These are phyloP conservation scores for Lindgomyces ingoldianus DNA, from an alignment of 495 filamentous ascomycete species.

Conservation along the genomic window DNA sequence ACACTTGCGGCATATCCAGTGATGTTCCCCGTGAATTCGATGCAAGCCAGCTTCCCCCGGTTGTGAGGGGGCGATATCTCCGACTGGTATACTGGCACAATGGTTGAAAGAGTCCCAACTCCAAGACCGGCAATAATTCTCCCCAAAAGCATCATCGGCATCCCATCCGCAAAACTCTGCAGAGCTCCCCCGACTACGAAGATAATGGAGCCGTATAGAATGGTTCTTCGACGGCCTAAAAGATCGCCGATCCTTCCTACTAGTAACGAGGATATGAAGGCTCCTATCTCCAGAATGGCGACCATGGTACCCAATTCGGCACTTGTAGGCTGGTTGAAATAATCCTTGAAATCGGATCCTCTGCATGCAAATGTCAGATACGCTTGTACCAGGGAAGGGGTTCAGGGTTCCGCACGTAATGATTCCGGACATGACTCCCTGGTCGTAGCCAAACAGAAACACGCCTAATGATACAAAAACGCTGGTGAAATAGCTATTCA, in stretches of 20 bases:
- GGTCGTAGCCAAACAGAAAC: constrained; percentile 97
- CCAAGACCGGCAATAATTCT: constrained; percentile 90
- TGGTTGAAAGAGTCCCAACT: constrained; percentile 91
- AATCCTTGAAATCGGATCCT: constrained; percentile 81
- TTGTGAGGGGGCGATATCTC: constrained; percentile 98
- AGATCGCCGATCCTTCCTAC: constrained; percentile 90
- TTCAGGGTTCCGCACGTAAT: constrained; percentile 72
- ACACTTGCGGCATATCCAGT: constrained; percentile 93
- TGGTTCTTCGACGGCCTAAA: constrained; percentile 85
- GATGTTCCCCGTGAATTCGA: constrained; percentile 97
- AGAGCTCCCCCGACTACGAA: constrained; percentile 89
- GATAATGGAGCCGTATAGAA: constrained; percentile 88
- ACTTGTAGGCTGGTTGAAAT: constrained; percentile 83
- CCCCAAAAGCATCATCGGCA: constrained; percentile 90
- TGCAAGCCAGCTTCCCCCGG: constrained; percentile 91
- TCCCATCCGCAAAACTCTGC: constrained; percentile 76
- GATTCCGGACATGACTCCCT: constrained; percentile 98
- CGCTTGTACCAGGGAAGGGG: constrained; percentile 4
- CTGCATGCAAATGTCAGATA: constrained; percentile 49
- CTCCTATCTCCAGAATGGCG: constrained; percentile 91
- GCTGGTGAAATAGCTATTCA: constrained; percentile 85
- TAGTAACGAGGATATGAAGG: constrained; percentile 84
- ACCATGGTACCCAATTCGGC: constrained; percentile 94
- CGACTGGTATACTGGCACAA: constrained; percentile 96
- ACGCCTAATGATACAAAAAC: constrained; percentile 98